Evolutionary conservation across 371 early-diverging fungal species (phyloP).

Genomic region (Haplosporangium sp.): DNA sequence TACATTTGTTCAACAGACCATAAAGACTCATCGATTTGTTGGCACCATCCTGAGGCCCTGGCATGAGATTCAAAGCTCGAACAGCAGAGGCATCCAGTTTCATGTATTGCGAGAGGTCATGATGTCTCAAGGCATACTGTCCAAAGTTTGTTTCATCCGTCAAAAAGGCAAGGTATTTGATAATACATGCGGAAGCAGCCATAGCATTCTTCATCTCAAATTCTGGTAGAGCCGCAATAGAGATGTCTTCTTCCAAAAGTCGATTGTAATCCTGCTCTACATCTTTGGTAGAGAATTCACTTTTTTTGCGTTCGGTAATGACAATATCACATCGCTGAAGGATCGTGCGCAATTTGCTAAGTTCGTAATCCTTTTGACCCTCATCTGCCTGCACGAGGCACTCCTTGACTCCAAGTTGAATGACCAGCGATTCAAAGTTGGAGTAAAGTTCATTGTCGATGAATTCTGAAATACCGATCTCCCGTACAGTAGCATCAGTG

Average conservation of each 20-base stretch:
- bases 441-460: constrained; percentile 92
- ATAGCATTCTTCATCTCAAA: constrained; percentile 85
- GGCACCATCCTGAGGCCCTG: constrained; percentile 78
- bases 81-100: constrained; percentile 92
- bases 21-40: constrained; percentile 87
- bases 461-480: constrained; percentile 88
- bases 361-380: constrained; percentile 72
- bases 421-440: constrained; percentile 91
- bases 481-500: constrained; percentile 85
- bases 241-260: constrained; percentile 77
- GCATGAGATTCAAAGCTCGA: constrained; percentile 89
- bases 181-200: constrained; percentile 78
- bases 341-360: constrained; percentile 72
- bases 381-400: constrained; percentile 79
- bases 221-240: constrained; percentile 79
- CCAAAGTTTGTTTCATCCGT: constrained; percentile 82
- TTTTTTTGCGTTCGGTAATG: constrained; percentile 72
- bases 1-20: constrained; percentile 91
- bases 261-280: constrained; percentile 90
- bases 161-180: constrained; percentile 83
- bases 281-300: constrained; percentile 77
- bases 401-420: constrained; percentile 94
- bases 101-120: constrained; percentile 93
- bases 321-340: constrained; percentile 83
- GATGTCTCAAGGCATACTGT: constrained; percentile 73